Conservation (phyloP, 2,329 filamentous ascomycete genomes). For the Monosporascus sp. region DNA sequence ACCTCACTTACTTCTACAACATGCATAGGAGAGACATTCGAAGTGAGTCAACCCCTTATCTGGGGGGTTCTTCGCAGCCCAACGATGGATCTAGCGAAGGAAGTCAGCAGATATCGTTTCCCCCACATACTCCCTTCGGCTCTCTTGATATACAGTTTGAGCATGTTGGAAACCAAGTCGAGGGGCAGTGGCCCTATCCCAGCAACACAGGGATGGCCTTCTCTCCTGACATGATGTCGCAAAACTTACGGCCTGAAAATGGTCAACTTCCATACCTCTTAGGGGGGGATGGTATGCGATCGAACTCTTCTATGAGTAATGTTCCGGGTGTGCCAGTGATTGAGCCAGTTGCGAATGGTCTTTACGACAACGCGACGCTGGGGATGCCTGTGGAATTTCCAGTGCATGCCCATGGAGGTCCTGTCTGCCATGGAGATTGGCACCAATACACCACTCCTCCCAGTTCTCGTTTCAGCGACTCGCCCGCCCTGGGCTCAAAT, state of each 20-base stretch:
- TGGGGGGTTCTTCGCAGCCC: neutral
- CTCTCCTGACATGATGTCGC: too few species aligned
- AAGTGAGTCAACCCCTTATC: neutral
- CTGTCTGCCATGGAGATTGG: neutral
- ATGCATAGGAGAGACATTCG: neutral
- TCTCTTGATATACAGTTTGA: too few species aligned
- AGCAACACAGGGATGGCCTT: too few species aligned
- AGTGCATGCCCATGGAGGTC: neutral
- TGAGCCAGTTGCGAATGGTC: too few species aligned
- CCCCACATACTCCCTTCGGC: too few species aligned
- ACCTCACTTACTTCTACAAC: too few species aligned
- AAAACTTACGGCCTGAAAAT: too few species aligned
- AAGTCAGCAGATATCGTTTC: neutral
- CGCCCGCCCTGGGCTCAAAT: neutral
- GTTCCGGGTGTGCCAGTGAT: too few species aligned
- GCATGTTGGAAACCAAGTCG: neutral
- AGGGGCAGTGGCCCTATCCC: neutral
- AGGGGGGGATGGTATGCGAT: too few species aligned
- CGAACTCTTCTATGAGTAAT: too few species aligned
- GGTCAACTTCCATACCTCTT: too few species aligned
- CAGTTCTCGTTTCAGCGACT: neutral
- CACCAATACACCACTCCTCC: neutral
- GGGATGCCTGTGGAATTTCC: neutral
- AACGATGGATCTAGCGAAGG: neutral
- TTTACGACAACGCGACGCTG: too few species aligned